phyloP scores from a whole-genome alignment of 202 grass and related monocot genomes.

The Bolboschoenoplectus hybrid region DNA sequence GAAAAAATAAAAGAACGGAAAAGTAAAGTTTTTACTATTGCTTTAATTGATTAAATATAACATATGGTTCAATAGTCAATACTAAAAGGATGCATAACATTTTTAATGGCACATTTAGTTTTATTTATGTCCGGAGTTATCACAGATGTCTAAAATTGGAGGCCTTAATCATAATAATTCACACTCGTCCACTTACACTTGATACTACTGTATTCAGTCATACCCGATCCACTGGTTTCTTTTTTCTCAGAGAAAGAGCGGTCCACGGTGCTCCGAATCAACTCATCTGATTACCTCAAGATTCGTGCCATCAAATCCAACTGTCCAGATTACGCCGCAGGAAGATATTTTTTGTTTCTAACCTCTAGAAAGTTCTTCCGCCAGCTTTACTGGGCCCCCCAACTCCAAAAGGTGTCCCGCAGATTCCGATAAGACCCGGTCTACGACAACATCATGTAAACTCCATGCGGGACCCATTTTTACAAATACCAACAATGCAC shows the following conservation, averaged over 20 bases:
- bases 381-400: not conserved
- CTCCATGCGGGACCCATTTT: not conserved
- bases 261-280: not conserved
- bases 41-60: not conserved
- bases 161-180: not conserved
- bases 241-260: not conserved
- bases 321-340: not conserved
- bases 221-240: conserved; percentile 6
- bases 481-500: not conserved
- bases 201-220: not conserved
- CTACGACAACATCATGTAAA: not conserved
- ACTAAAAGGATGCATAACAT: not conserved
- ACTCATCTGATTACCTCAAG: not conserved
- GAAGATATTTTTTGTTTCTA: conserved; percentile 41
- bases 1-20: not conserved
- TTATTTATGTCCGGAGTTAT: not conserved
- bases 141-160: not conserved
- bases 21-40: not conserved
- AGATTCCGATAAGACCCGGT: not conserved
- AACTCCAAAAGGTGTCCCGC: not conserved
- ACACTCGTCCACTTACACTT: not conserved
- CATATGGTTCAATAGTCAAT: too few species aligned
- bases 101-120: too few species aligned
- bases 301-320: not conserved
- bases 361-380: conserved; percentile 39